A percentile compares a stretch with the other conserved stretches of the same genome.
Evolutionary conservation across 768 basidiomycete genomes (phyloP).

Genomic region (Pleurotus sapidus): DNA sequence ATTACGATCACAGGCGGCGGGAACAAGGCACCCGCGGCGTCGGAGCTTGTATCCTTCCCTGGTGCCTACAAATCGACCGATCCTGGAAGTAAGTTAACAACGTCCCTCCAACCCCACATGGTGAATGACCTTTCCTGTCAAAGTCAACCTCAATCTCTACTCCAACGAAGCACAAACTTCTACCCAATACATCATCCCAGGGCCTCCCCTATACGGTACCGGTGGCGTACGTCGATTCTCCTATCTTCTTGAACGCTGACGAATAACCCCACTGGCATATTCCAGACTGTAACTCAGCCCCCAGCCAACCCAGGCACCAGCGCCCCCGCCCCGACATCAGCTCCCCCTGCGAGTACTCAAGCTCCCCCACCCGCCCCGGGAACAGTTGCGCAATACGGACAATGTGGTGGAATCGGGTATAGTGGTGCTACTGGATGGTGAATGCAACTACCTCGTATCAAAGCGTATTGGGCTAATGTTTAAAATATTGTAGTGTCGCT

Average conservation of each 20-base stretch:
- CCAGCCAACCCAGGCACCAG: neutral
- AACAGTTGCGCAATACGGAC: constrained; percentile 35
- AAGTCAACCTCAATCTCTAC: constrained; percentile 39
- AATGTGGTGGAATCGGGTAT: constrained; percentile 41
- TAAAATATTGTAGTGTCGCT: constrained; percentile 20
- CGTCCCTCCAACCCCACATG: neutral
- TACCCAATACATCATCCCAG: constrained; percentile 42
- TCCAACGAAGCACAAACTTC: constrained; percentile 31
- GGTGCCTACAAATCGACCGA: constrained; percentile 41
- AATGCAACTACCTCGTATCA: neutral
- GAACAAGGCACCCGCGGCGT: constrained; percentile 31
- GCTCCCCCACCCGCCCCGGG: constrained; percentile 16
- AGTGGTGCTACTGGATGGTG: constrained; percentile 37
- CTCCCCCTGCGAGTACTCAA: constrained; percentile 5
- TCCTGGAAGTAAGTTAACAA: constrained; percentile 33
- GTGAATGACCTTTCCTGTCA: constrained; percentile 7
- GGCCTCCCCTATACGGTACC: constrained; percentile 44
- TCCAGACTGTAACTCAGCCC: neutral
- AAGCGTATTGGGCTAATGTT: neutral
- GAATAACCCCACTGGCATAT: neutral
- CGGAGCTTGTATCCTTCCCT: constrained; percentile 48
- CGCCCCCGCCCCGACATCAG: neutral
- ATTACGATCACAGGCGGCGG: constrained; percentile 40
- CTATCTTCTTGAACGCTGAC: constrained; percentile 7
- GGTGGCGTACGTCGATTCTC: neutral